phyloP scores from a whole-genome alignment of 768 basidiomycete species.

The Galerina sulciceps region DNA sequence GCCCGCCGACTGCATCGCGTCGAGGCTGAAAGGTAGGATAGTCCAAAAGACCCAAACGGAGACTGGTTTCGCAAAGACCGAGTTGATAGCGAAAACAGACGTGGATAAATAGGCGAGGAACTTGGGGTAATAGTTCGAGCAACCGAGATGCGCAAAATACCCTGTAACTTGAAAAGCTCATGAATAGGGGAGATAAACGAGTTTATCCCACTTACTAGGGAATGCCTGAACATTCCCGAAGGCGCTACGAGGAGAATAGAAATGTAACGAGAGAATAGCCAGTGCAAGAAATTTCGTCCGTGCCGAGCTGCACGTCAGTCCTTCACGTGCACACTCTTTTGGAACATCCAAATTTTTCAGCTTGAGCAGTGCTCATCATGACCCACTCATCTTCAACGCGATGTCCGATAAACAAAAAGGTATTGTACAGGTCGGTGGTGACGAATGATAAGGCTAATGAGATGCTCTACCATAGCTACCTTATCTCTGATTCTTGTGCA shows the following conservation, averaged over 20 bases:
- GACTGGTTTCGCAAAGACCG: constrained; percentile 15
- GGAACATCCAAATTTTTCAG: constrained; percentile 7
- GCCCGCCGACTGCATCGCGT: constrained; percentile 19
- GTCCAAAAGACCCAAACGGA: constrained; percentile 6
- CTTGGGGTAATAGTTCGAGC: constrained; percentile 19
- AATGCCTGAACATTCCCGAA: constrained; percentile 30
- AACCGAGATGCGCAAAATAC: constrained; percentile 39
- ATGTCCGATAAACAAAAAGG: constrained; percentile 49
- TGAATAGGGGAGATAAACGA: constrained; percentile 12
- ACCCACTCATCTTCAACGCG: constrained; percentile 9
- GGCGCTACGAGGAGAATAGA: constrained; percentile 2
- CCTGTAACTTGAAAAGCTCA: constrained; percentile 35
- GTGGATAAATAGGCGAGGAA: constrained; percentile 19
- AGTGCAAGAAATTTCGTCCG: constrained; percentile 5
- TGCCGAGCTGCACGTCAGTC: constrained; percentile 16
- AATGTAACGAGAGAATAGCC: background rate
- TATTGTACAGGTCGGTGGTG: constrained; percentile 3
- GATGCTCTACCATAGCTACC: constrained; percentile 25
- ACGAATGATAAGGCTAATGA: background rate
- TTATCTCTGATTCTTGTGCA: constrained; percentile 35
- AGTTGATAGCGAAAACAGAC: constrained; percentile 16
- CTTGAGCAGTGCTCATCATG: constrained; percentile 17
- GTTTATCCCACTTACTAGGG: constrained; percentile 24
- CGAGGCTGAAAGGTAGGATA: constrained; percentile 8
- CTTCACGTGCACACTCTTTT: constrained; percentile 18